Percentiles rank a stretch among this genome's conserved stretches.
phyloP scores from a whole-genome alignment of 2,329 filamentous ascomycete genomes.

The Ceratocystis albifundus region DNA sequence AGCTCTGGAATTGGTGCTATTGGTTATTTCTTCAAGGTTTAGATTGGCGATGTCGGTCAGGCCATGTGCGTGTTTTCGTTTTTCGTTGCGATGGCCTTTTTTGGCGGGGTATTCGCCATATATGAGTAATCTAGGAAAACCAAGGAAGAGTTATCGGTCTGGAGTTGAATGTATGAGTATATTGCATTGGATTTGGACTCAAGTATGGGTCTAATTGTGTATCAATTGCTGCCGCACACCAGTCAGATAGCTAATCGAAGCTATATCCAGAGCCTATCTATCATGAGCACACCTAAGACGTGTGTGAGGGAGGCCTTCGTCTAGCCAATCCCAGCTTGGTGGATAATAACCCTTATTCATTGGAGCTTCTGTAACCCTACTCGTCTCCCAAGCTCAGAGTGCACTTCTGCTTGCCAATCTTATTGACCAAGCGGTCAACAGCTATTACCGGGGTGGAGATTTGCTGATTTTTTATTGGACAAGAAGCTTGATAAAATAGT shows the following conservation, averaged over 20 bases:
- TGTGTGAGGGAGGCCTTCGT: neutral
- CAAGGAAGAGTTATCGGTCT: neutral
- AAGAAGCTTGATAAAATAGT: no score
- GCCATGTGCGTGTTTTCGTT: neutral
- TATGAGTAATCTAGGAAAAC: neutral
- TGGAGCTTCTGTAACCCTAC: neutral
- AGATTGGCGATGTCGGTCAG: neutral
- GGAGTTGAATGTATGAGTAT: neutral
- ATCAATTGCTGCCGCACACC: neutral
- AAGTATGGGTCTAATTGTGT: neutral
- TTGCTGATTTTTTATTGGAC: neutral
- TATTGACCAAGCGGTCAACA: neutral
- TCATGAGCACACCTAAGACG: neutral
- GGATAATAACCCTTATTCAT: neutral
- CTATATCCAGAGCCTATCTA: neutral
- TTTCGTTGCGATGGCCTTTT: neutral
- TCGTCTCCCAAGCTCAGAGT: neutral
- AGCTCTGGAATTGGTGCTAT: neutral
- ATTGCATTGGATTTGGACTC: neutral
- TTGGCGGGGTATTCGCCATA: neutral
- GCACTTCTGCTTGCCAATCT: neutral
- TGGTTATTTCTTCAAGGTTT: no score
- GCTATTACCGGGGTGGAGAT: neutral
- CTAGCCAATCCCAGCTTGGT: neutral
- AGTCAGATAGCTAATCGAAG: neutral